phyloP scores from a whole-genome alignment of 306 rosid genomes.

The Pyrus betulifolia region DNA sequence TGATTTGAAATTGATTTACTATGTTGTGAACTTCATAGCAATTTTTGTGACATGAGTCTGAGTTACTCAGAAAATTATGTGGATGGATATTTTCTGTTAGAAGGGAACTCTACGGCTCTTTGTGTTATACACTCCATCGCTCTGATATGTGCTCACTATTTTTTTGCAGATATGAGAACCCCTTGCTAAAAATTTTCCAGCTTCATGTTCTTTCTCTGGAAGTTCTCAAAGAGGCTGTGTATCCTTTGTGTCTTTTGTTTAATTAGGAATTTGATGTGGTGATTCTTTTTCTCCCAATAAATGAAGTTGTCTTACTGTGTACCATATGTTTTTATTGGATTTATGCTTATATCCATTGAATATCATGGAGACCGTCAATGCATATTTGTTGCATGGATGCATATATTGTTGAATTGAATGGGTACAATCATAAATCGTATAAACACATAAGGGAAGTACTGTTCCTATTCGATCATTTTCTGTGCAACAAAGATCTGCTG shows the following conservation, averaged over 20 bases:
- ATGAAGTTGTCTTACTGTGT: background rate
- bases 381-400: background rate
- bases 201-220: conserved; percentile 81
- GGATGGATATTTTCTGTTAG: background rate
- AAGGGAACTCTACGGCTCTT: conserved; percentile 5
- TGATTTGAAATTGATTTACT: background rate
- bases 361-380: background rate
- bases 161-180: conserved; percentile 61
- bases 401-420: background rate
- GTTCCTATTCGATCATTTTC: background rate
- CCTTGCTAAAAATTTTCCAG: conserved; percentile 46
- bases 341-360: conserved; percentile 4
- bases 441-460: background rate
- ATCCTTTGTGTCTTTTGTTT: conserved; percentile 48
- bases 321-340: conserved; percentile 4
- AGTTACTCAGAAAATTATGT: background rate
- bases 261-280: background rate
- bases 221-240: conserved; percentile 95
- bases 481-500: background rate
- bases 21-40: background rate
- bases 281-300: background rate
- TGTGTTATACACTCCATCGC: conserved; percentile 6
- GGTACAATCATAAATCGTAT: background rate
- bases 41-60: background rate
- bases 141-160: conserved; percentile 19